Conservation (phyloP, 2,329 filamentous ascomycete genomes). For the Macrophomina phaseolina region DNA sequence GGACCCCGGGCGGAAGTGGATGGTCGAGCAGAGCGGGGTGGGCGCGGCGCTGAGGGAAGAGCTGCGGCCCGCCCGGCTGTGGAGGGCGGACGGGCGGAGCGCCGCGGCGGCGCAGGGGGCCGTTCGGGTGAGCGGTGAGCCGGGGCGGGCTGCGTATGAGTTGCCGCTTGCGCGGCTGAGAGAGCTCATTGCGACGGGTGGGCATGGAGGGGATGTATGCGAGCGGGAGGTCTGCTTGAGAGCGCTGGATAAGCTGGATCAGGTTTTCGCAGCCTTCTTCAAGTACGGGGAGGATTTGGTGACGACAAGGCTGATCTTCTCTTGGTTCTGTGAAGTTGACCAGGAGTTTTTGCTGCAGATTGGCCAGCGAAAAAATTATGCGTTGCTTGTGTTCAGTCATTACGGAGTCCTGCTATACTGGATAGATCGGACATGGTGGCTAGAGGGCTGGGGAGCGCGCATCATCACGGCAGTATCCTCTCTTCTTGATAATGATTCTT, state of each 20-base stretch:
- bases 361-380: neutral
- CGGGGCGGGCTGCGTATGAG: too few relatives aligned
- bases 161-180: neutral
- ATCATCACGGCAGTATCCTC: neutral
- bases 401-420: neutral
- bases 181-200: neutral
- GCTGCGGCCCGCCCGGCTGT: neutral
- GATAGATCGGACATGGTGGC: neutral
- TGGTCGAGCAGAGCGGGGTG: neutral
- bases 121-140: too few relatives aligned
- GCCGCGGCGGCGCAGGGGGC: neutral
- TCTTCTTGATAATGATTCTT: too few relatives aligned
- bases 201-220: neutral
- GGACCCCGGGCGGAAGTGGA: neutral
- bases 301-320: neutral
- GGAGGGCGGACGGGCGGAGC: neutral
- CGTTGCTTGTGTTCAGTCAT: neutral
- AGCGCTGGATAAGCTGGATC: neutral
- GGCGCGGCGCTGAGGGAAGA: neutral
- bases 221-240: neutral
- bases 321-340: neutral
- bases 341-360: neutral
- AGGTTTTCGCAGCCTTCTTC: neutral
- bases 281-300: neutral
- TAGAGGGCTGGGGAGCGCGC: neutral